Conservation (phyloP, 495 filamentous ascomycete genomes). For the Podospora pseudoanserina region DNA sequence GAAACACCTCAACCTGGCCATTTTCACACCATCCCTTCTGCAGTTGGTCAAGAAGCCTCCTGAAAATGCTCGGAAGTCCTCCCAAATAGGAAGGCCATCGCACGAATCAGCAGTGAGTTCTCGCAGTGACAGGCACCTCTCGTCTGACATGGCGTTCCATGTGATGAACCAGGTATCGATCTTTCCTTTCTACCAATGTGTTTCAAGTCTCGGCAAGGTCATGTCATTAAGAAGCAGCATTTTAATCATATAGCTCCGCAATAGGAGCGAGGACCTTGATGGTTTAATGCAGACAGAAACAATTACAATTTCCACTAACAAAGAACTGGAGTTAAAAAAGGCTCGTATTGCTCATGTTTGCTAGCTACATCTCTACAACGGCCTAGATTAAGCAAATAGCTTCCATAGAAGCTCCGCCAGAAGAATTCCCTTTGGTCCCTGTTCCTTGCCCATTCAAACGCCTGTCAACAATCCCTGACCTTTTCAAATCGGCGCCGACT, state of each 20-base stretch:
- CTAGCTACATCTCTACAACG: background rate
- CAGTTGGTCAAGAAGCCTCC: background rate
- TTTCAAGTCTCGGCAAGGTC: background rate
- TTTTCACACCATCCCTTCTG: background rate
- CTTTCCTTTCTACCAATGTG: background rate
- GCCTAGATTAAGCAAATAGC: background rate
- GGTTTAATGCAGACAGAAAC: background rate
- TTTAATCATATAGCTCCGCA: no score
- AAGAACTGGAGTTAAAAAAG: background rate
- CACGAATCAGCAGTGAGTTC: background rate
- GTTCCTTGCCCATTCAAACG: background rate
- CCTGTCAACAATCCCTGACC: background rate
- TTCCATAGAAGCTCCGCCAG: background rate
- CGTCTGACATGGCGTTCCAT: background rate
- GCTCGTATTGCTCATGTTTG: background rate
- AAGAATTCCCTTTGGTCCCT: background rate
- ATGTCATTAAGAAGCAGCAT: no score
- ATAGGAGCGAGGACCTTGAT: background rate
- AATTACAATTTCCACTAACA: background rate
- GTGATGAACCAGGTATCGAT: background rate
- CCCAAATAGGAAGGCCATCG: background rate
- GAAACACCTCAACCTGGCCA: background rate
- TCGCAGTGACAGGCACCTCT: background rate
- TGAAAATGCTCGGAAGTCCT: background rate
- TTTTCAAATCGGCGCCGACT: background rate